Evolutionary conservation across 306 rosid genomes (phyloP).

Genomic region (Rubus parviflorus): DNA sequence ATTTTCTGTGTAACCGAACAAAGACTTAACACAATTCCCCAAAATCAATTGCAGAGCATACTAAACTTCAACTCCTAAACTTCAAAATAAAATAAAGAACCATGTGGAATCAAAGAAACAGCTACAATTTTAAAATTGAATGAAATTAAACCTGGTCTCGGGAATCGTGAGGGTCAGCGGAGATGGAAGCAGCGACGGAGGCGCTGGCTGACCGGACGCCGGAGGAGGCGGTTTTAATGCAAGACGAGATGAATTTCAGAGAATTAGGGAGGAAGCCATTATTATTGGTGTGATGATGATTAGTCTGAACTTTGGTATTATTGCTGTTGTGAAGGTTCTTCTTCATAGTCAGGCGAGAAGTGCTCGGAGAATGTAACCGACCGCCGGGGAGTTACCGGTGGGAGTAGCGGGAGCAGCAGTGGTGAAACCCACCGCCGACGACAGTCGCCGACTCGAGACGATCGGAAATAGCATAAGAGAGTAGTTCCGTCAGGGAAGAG

Average conservation of each 20-base stretch:
- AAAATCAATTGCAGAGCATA: not conserved
- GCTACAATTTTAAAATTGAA: not conserved
- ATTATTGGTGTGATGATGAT: conserved; percentile 1
- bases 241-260: conserved; percentile 83
- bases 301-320: conserved; percentile 30
- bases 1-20: conserved; percentile 14
- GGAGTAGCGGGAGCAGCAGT: conserved; percentile 39
- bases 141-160: conserved; percentile 66
- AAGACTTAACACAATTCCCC: not conserved
- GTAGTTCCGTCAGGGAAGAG: conserved; percentile 14
- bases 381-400: conserved; percentile 39
- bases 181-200: conserved; percentile 79
- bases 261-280: conserved; percentile 85
- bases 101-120: not conserved
- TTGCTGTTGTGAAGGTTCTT: conserved; percentile 59
- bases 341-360: conserved; percentile 61
- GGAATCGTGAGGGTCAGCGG: conserved; percentile 58
- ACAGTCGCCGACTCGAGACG: conserved; percentile 52
- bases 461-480: conserved; percentile 62
- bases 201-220: conserved; percentile 85
- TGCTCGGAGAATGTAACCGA: conserved; percentile 22
- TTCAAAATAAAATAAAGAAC: not conserved
- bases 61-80: not conserved
- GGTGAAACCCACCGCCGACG: conserved; percentile 51
- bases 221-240: conserved; percentile 87